Base-by-base conservation (phyloP, 495 filamentous ascomycete genomes). In the Trichocladium uniseriatum region DNA sequence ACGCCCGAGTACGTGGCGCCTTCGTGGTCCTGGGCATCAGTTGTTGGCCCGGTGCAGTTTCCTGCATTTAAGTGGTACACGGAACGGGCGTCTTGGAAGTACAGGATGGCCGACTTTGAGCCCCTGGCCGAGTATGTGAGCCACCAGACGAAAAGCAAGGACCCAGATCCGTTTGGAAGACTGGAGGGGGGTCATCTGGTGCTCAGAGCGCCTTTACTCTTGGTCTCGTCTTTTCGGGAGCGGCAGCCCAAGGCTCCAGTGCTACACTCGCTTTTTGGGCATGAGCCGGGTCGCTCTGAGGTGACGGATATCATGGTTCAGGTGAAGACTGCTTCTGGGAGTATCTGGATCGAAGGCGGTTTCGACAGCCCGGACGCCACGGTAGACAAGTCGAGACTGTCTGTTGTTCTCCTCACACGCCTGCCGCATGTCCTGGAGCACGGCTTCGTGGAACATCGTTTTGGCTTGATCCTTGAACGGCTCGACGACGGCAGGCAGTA, bases 1-100 rank as follows among this genome's bases (percentile, higher is more conserved):
- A 48, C 53, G 24, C 45, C 34, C 19, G 24, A 49, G 19, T 46
- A 54, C 13, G 19, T 59, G 24, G 64, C 63, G 6, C 68, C 68
- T 2, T 62, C 64, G 6, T 70, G 68, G 66, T 65, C 63, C 0
- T 70, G 68, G 66, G 64, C 63, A 16, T 63, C 64, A 5, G 56
- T 69, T 2, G 50, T 41, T 2, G 61, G 61, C 3, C 27, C 39
- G 8, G 49, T 66, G 39, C 39, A 55, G 16, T 62, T 60, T 36
- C 54, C 57, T 2, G 32, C 52, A 2, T 59, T 59, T 24, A 31
- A 13, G 31, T 62, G 57, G 54, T 60, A 57, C 16, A 35, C 43
- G 21, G 41, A 27, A 3, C 22, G 47, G 2, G 51, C 49, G 18
- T 29, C 3, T 3, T 55, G 54, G 53, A 56, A 60, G 35, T 42